Conservation (phyloP, 2,329 filamentous ascomycete genomes). For the Drechslerella dactyloides region DNA sequence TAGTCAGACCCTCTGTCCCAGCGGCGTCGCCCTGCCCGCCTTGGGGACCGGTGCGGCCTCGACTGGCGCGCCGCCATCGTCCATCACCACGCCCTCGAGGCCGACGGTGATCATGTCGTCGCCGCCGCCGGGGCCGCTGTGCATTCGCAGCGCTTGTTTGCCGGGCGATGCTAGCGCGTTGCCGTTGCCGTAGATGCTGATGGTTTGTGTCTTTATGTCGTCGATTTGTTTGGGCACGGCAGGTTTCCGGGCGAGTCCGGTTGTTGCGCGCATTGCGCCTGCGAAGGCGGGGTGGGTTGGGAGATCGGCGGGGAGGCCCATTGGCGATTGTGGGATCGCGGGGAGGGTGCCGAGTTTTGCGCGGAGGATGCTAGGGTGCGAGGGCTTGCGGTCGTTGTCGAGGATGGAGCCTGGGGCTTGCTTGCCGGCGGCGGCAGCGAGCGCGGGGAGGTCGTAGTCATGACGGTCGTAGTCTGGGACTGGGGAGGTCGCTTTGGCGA, state of each 20-base stretch:
- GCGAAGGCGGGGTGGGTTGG: conserved; percentile 48
- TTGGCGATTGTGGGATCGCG: conserved; percentile 47
- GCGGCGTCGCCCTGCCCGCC: conserved; percentile 43
- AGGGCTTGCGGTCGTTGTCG: conserved; percentile 39
- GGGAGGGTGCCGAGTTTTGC: conserved; percentile 42
- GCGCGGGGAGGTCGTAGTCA: conserved; percentile 48
- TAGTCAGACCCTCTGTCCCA: conserved; percentile 48
- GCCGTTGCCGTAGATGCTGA: conserved; percentile 42
- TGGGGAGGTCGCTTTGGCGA: conserved; percentile 33
- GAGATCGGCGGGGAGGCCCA: conserved; percentile 46
- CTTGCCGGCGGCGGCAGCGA: conserved; percentile 38
- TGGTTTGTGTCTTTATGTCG: conserved; percentile 41
- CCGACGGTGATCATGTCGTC: conserved; percentile 50
- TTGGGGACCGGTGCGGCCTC: conserved; percentile 45
- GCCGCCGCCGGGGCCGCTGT: conserved; percentile 41
- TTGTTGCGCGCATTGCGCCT: conserved; percentile 41
- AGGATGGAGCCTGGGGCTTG: conserved; percentile 32
- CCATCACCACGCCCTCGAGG: conserved; percentile 48
- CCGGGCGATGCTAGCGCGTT: conserved; percentile 39
- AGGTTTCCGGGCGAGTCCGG: conserved; percentile 43
- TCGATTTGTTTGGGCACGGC: conserved; percentile 14
- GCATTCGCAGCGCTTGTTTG: conserved; percentile 48
- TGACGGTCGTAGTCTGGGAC: conserved; percentile 49
- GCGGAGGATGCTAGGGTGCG: conserved; percentile 39
- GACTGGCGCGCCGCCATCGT: conserved; percentile 48